A percentile compares a stretch with the other conserved stretches of the same genome.
phyloP scores from a whole-genome alignment of 176 grass and related monocot genomes.

The Aegilops speltoides region DNA sequence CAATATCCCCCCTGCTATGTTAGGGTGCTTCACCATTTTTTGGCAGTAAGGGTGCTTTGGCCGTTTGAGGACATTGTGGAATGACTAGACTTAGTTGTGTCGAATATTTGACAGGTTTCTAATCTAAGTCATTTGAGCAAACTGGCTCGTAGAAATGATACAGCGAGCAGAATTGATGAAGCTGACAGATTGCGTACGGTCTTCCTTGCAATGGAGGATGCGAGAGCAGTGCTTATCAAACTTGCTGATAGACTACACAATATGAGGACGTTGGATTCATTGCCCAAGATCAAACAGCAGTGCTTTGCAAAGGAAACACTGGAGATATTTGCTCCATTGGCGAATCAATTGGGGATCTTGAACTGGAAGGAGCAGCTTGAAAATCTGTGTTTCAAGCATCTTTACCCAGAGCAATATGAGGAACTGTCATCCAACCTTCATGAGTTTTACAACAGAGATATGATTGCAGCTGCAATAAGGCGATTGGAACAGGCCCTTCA shows the following conservation, averaged over 20 bases:
- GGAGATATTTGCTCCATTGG: constrained; percentile 76
- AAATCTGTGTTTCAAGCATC: constrained; percentile 73
- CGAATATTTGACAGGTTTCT: constrained; percentile 54
- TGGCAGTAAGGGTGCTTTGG: background rate
- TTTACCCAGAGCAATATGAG: constrained; percentile 62
- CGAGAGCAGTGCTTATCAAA: constrained; percentile 72
- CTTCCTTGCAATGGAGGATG: constrained; percentile 80
- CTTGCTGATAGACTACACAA: constrained; percentile 78
- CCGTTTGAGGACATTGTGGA: background rate
- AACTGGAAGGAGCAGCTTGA: constrained; percentile 85
- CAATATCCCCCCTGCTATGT: background rate
- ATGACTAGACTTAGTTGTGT: background rate
- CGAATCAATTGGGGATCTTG: constrained; percentile 62
- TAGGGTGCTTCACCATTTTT: background rate
- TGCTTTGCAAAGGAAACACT: constrained; percentile 73
- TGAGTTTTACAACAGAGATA: constrained; percentile 56
- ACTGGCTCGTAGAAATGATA: constrained; percentile 69
- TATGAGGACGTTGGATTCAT: constrained; percentile 61
- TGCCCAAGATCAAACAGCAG: constrained; percentile 63
- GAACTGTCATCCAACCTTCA: constrained; percentile 54
- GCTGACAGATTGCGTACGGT: constrained; percentile 66
- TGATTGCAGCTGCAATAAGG: constrained; percentile 64
- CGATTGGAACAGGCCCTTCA: constrained; percentile 66
- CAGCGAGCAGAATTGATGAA: constrained; percentile 68
- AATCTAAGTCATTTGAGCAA: constrained; percentile 84